Evolutionary conservation across 75 land plant species (phyloP).

Genomic region (Chamaecyparis obtusa): DNA sequence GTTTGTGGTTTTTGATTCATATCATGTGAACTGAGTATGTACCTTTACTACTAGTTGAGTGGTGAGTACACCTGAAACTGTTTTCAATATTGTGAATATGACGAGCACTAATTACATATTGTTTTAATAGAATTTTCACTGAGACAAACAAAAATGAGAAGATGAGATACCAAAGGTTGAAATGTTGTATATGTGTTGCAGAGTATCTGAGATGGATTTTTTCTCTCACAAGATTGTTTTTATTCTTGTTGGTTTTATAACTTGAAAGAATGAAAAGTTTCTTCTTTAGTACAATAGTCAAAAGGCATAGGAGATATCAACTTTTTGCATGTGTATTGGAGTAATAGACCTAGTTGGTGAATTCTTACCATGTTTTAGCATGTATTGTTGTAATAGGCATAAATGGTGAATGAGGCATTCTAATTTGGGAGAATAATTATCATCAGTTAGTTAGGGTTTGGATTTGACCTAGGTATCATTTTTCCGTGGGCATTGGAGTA

Average conservation of each 20-base stretch:
- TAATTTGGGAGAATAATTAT: neutral
- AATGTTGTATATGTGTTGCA: neutral
- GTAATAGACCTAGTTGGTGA: no score
- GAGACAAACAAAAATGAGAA: neutral
- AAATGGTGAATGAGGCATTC: no score
- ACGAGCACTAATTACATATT: neutral
- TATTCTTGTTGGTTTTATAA: neutral
- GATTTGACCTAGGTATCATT: no score
- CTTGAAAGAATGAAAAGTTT: neutral
- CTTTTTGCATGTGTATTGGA: neutral
- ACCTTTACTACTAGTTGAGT: neutral
- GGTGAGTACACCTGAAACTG: neutral
- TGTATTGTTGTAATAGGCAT: no score
- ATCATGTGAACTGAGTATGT: neutral
- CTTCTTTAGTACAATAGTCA: neutral
- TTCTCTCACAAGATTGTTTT: neutral
- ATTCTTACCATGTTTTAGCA: neutral
- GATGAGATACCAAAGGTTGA: neutral
- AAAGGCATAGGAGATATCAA: neutral
- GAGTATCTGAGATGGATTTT: neutral
- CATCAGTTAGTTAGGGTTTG: neutral
- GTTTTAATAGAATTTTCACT: no score
- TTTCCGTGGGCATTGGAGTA: no score
- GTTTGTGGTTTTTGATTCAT: neutral
- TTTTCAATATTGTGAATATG: no score